Conservation (phyloP, 495 filamentous ascomycete species). For the Hypomontagnella monticulosa region DNA sequence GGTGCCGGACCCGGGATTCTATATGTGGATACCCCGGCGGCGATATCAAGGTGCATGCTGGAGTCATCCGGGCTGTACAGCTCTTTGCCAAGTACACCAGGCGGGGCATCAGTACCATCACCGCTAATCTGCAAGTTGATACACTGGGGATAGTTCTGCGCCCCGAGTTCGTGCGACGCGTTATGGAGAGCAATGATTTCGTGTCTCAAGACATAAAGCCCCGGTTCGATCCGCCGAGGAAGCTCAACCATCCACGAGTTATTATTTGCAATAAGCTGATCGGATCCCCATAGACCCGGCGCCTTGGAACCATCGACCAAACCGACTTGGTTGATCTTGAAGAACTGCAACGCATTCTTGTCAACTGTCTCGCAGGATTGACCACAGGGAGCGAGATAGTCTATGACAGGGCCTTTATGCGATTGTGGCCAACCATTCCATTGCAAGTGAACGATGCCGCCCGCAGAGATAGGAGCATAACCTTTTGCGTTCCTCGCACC, state of each 20-base stretch:
- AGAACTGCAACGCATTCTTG: conserved; percentile 71
- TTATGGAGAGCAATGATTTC: conserved; percentile 80
- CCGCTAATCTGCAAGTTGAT: conserved; percentile 65
- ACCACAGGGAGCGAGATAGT: conserved; percentile 78
- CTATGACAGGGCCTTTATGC: conserved; percentile 61
- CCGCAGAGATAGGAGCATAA: conserved; percentile 62
- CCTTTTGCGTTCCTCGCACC: conserved; percentile 62
- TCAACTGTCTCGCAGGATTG: conserved; percentile 71
- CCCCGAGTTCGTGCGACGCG: conserved; percentile 63
- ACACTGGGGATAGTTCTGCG: conserved; percentile 79
- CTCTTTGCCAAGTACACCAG: conserved; percentile 39
- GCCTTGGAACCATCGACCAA: conserved; percentile 58
- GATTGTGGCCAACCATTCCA: conserved; percentile 73
- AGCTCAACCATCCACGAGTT: conserved; percentile 73
- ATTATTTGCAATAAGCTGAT: conserved; percentile 73
- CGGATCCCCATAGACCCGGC: conserved; percentile 63
- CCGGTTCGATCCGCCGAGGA: conserved; percentile 65
- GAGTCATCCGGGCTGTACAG: conserved; percentile 50
- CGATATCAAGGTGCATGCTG: conserved; percentile 51
- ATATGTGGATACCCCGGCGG: conserved; percentile 57
- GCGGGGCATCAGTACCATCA: conserved; percentile 48
- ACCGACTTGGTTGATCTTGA: conserved; percentile 73
- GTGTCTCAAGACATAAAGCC: conserved; percentile 77
- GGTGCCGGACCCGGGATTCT: conserved; percentile 62
- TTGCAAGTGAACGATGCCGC: conserved; percentile 65